Evolutionary conservation across 1,284 basidiomycete species (phyloP), one percentile per base, ranked within the genome.

Genomic region (Cystobasidium slooffiae): DNA sequence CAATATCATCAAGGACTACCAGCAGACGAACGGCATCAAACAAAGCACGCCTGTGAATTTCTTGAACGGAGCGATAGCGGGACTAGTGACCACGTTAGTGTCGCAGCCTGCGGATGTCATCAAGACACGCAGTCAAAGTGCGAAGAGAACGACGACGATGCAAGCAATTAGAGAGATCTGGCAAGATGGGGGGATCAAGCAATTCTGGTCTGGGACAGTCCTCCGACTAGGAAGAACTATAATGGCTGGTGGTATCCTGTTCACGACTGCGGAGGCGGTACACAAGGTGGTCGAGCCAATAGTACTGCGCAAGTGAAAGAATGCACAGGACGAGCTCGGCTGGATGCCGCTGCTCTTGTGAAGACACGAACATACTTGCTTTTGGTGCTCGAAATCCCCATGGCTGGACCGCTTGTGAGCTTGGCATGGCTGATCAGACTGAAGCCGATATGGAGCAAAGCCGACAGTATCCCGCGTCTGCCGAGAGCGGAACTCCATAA

Each of bases 1-100:
- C 44, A 74, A 74, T 52, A 74, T 74, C 37, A 46, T 74, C 56
- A 74, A 74, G 43, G 72, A 74, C 47, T 68, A 56, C 31, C 56
- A 74, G 39, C n/a, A 44, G 20, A 39, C 37, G n/a, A 64, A 61
- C 9, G 56, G 59, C n/a, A 74, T 74, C 24, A 39, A 74, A 43
- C 72, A 68, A 52, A 58, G 52, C 16, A 74, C 72, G 20, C 47
- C 43, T 14, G 56, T 74, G 44, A 74, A 74, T 44, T 74, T 74
- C 49, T 10, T 47, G 39, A 74, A 74, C 44, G 72, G 72, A 10
- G 72, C 72, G 10, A 46, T 68, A 5, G 72, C 72, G 6, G 72
- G 72, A 14, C 47, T 68, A 16, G 51, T 74, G 37, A 74, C 72
- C 0, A 74, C 72, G 24, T 49, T 66, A 24, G 65, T 64, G 14